Evolutionary conservation across 2,329 filamentous ascomycete species (phyloP).

Genomic region (Aspergillus nomiae): DNA sequence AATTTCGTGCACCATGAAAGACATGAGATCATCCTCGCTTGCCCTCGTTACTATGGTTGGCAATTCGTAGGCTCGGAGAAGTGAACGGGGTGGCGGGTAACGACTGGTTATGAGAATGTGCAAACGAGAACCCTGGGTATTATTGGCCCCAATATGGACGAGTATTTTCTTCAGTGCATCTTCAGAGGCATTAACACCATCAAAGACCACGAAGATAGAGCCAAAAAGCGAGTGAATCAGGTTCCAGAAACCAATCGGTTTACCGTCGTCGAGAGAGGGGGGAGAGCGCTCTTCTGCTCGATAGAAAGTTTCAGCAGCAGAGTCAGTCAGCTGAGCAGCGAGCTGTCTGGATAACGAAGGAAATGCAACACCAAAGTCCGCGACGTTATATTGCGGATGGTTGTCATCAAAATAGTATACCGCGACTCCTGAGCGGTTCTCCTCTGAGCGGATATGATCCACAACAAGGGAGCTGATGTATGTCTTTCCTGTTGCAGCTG

Average conservation of each 20-base stretch:
- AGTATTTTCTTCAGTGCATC: not conserved
- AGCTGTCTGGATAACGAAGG: not conserved
- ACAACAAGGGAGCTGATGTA: not conserved
- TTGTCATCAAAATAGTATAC: not conserved
- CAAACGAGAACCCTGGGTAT: not conserved
- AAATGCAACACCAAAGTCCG: not conserved
- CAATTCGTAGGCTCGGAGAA: not conserved
- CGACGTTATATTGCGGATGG: not conserved
- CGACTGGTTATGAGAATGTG: not conserved
- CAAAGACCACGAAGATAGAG: not conserved
- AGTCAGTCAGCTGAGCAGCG: not conserved
- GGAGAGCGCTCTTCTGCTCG: not conserved
- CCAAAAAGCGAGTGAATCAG: not conserved
- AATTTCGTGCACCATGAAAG: not conserved
- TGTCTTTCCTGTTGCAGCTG: constrained; percentile 1
- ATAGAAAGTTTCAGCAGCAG: not conserved
- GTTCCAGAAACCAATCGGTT: not conserved
- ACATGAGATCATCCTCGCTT: not conserved
- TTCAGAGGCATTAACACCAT: not conserved
- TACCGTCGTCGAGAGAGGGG: not conserved
- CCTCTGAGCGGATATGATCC: not conserved
- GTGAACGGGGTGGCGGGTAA: not conserved
- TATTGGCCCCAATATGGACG: not conserved
- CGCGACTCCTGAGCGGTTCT: not conserved
- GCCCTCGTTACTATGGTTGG: not conserved